Conservation (phyloP, 2,329 filamentous ascomycete genomes). For the Blumeriella jaapii region DNA sequence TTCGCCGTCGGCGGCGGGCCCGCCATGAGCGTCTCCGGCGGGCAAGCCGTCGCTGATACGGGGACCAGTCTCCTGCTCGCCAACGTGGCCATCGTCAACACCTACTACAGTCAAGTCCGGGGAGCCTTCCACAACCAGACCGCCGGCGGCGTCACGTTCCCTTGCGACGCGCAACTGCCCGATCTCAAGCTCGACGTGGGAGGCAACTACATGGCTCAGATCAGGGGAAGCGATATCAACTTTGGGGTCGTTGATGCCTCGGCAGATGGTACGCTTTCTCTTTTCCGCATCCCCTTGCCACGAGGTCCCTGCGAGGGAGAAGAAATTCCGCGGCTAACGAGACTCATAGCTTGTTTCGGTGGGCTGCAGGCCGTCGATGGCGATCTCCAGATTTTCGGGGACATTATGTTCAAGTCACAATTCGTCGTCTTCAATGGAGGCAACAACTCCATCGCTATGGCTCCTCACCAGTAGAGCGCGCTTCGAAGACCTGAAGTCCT, state of each 20-base stretch:
- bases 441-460: conserved; percentile 42
- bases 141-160: conserved; percentile 30
- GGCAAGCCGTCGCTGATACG: conserved; percentile 33
- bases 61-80: conserved; percentile 34
- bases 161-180: conserved; percentile 27
- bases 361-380: conserved; percentile 50
- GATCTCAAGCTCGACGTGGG: conserved; percentile 30
- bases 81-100: conserved; percentile 28
- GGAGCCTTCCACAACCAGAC: conserved; percentile 28
- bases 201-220: conserved; percentile 35
- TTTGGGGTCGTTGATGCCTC: conserved; percentile 36
- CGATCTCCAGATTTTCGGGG: conserved; percentile 49
- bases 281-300: no score
- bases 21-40: conserved; percentile 48
- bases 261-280: conserved; percentile 36
- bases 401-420: conserved; percentile 50
- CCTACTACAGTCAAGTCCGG: conserved; percentile 30
- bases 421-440: conserved; percentile 46
- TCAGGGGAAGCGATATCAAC: conserved; percentile 34
- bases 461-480: conserved; percentile 27
- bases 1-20: conserved; percentile 36
- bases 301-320: no score
- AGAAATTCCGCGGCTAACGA: conserved; percentile 4
- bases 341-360: conserved; percentile 46
- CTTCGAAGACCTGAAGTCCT: background rate